Base-by-base conservation (phyloP, 2,329 filamentous ascomycete species). In the Ramichloridium luteum region DNA sequence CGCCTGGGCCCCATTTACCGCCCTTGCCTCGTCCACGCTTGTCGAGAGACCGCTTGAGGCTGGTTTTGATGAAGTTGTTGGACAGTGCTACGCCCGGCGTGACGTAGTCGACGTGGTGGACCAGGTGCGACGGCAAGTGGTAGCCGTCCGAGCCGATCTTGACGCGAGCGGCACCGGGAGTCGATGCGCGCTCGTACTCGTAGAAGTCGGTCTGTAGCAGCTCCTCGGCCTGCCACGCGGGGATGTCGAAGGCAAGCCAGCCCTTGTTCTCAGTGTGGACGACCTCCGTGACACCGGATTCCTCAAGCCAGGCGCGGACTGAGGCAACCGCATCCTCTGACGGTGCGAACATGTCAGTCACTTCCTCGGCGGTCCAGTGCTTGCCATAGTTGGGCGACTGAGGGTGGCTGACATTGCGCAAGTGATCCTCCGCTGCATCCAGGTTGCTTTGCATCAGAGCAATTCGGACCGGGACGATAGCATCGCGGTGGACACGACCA, bases 71-170 rank as follows among this genome's bases (percentile, higher is more conserved):
- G 31, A 36, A 22, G 11, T 31, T 30, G 13, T 40, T 34, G 11
- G 44, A 44, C 14, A 72, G 55, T 36, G 63, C 65, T 37, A 69
- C 62, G 5, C 67, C 68, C 0, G 68, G 68, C 0, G 61, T 70
- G 20, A 73, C 61, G 45, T 69, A 72, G 51, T 72, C 68, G 28
- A 72, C 56, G 35, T 71, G 65, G 5, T 54, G 39, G 14, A 55
- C 57, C 11, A 72, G 45, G 25, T 60, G 46, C 13, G 55, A 51
- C 23, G 44, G 53, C 6, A 57, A 26, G 22, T 43, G 51, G 41
- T 55, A 64, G 43, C 58, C 48, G 38, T 59, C 52, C 33, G 58
- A 61, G 11, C 57, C 58, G 16, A 64, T 47, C 23, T 56, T 54
- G 30, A 50, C 48, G 18, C 50, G 50, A 1, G 65, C 71, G 28